Percentiles rank a stretch among this genome's conserved stretches.
Evolutionary conservation across 805 yeast genomes (phyloP).

Genomic region (Monosporozyma unispora): DNA sequence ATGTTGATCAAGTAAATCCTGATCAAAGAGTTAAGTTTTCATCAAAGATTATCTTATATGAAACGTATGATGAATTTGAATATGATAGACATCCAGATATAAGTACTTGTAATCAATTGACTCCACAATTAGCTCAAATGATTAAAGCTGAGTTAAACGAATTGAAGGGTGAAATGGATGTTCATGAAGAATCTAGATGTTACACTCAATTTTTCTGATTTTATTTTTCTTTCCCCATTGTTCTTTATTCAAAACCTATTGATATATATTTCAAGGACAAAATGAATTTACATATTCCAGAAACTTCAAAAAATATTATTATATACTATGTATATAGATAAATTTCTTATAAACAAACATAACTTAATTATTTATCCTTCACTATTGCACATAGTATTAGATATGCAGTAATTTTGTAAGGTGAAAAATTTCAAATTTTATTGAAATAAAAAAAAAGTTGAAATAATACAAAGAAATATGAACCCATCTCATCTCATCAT

Average conservation of each 20-base stretch:
- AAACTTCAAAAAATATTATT: neutral
- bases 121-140: constrained; percentile 77
- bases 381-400: too few species aligned
- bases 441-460: neutral
- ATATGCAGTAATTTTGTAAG: neutral
- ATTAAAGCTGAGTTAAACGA: constrained; percentile 79
- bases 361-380: neutral
- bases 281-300: neutral
- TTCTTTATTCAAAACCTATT: neutral
- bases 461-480: neutral
- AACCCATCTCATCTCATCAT: constrained; percentile 1
- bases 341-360: neutral
- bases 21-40: constrained; percentile 42
- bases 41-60: constrained; percentile 72
- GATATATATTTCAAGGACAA: too few species aligned
- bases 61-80: constrained; percentile 72
- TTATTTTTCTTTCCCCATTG: neutral
- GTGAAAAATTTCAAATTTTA: constrained; percentile 1
- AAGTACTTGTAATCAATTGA: constrained; percentile 86
- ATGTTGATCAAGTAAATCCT: neutral
- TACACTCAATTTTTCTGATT: constrained; percentile 71
- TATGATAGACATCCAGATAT: constrained; percentile 90
- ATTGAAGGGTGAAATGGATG: constrained; percentile 69
- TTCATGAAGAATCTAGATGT: constrained; percentile 70
- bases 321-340: neutral